Base-by-base conservation (phyloP, 108 stramenopile species). In the Epithemia pelagica region DNA sequence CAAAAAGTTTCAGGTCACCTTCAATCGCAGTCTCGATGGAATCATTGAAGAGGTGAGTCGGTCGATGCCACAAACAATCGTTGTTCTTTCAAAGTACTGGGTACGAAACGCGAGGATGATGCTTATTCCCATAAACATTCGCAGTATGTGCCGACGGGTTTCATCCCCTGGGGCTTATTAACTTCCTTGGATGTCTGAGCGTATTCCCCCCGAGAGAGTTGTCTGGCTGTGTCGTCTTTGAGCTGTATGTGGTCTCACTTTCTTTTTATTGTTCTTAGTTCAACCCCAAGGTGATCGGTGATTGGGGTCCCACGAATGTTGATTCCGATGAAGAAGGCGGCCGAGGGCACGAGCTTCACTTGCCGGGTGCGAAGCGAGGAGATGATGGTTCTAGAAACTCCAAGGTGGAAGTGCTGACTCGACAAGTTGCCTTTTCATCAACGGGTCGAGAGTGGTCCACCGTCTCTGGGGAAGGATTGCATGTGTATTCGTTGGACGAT, bases 1-100 rank as follows among this genome's bases (percentile, higher is more conserved):
- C 69, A 96, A 96, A 61, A 99, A 99, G 76, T 99, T 97, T 70
- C 97, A 98, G 79, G 81, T 99, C n/a, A 92, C 91, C 15, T 96
- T 97, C 79, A 97, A 97, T 74, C 77, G 97, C 28, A 92, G 89
- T 70, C 73, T 95, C 20, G 94, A 95, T 68, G 94, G 91, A 18
- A 85, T 92, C 24, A 70, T 92, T 55, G 94, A 95, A 60, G 88
- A 95, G 85, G 87, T 94, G 74, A 57, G 89, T 69, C 29, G 15
- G 28, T 1, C 26, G 32, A 25, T 1, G 60, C 32, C 33, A 58
- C 27, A 30, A 26, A 22, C 26, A 25, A 3, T n/a, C 2, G 20
- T 52, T 22, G 57, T 20, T 26, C 5, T 54, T 58, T 58, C n/a
- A n/a, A n/a, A n/a, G n/a, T n/a, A n/a, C n/a, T n/a, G 30, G n/a